Evolutionary conservation across 2,329 filamentous ascomycete species (phyloP).

Genomic region (Cladosporium halotolerans): DNA sequence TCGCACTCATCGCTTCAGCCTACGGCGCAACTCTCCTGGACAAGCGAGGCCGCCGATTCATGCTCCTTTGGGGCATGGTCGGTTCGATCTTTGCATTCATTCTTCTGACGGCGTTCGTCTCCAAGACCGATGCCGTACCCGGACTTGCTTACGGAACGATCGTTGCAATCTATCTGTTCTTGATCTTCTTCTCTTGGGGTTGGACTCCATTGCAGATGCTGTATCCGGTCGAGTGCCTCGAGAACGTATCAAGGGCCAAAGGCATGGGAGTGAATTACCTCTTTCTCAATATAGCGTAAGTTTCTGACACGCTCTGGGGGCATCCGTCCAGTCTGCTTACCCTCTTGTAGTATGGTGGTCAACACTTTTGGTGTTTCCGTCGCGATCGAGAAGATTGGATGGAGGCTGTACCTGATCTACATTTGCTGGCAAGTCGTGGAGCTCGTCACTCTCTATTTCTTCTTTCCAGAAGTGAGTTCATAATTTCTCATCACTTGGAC

Average conservation of each 20-base stretch:
- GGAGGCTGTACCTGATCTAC: not conserved
- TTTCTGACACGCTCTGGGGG: not conserved
- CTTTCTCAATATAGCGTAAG: not conserved
- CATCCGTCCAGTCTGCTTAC: not conserved
- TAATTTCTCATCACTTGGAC: too few species aligned
- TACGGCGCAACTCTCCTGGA: not conserved
- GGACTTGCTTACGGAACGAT: slow-evolving; percentile 31
- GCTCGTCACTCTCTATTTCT: not conserved
- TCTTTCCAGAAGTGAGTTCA: not conserved
- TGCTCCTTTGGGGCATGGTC: not conserved
- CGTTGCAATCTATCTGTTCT: slow-evolving; percentile 31
- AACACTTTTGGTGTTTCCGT: not conserved
- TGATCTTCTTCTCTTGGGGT: slow-evolving; percentile 28
- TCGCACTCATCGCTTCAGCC: not conserved
- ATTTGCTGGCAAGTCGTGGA: not conserved
- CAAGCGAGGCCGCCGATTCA: not conserved
- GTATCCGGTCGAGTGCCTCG: slow-evolving; percentile 30
- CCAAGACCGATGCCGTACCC: slow-evolving; percentile 19
- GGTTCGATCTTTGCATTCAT: not conserved
- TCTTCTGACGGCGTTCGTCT: slow-evolving; percentile 9
- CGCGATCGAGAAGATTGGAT: not conserved
- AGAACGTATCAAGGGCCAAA: slow-evolving; percentile 31
- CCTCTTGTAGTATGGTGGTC: not conserved
- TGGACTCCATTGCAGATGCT: slow-evolving; percentile 32
- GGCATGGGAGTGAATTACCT: not conserved